Evolutionary conservation across 2,329 filamentous ascomycete genomes (phyloP).

Genomic region (Colletotrichum limetticola): DNA sequence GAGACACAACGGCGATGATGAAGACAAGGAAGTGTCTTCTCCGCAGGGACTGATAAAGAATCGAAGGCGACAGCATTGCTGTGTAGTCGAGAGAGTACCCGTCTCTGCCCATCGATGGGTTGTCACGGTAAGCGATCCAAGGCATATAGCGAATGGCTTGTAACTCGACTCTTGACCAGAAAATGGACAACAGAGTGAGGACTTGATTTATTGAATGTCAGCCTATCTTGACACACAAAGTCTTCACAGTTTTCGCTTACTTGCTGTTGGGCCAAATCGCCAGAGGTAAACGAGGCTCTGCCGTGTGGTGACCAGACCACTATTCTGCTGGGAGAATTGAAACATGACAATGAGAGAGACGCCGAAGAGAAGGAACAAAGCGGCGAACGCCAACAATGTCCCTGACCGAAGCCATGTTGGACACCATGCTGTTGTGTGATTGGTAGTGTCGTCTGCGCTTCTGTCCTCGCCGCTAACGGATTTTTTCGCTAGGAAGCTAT

Average conservation of each 20-base stretch:
- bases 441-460: too few relatives aligned
- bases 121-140: slow-evolving; percentile 9
- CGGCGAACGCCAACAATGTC: background rate
- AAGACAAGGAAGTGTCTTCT: slow-evolving; percentile 12
- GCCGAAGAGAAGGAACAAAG: background rate
- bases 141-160: slow-evolving; percentile 26
- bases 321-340: slow-evolving; percentile 1
- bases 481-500: too few relatives aligned
- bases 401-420: background rate
- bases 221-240: too few relatives aligned
- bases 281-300: slow-evolving; percentile 9
- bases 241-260: background rate
- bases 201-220: background rate
- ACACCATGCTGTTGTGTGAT: background rate
- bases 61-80: slow-evolving; percentile 17
- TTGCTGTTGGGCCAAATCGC: slow-evolving; percentile 20
- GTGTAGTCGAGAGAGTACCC: slow-evolving; percentile 18
- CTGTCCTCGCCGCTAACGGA: too few relatives aligned
- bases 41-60: slow-evolving; percentile 8
- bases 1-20: background rate
- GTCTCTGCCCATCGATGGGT: background rate
- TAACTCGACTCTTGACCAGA: slow-evolving; percentile 20
- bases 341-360: background rate
- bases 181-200: slow-evolving; percentile 2
- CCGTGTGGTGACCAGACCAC: background rate